These are phyloP conservation scores for Trichoderma cornu-damae DNA, from an alignment of 2,329 filamentous ascomycete species.

Conservation along the genomic window DNA sequence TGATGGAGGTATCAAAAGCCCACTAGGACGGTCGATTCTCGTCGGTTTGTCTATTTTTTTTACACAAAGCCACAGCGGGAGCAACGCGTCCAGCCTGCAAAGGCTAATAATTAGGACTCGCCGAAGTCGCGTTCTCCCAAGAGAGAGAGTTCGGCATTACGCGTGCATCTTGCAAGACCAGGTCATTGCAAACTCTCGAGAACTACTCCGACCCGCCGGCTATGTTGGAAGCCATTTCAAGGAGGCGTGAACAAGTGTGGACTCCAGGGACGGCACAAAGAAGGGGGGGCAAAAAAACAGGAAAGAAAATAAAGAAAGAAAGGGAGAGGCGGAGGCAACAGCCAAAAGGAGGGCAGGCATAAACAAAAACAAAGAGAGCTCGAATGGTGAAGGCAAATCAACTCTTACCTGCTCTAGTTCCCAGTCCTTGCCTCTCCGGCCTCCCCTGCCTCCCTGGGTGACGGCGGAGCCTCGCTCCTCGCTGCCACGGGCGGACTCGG, in stretches of 20 bases:
- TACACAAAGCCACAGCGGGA: not conserved
- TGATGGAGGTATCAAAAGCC: not conserved
- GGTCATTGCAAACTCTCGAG: not conserved
- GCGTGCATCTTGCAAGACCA: not conserved
- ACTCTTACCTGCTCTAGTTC: constrained; percentile 72
- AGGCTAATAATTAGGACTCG: not conserved
- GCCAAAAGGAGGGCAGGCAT: too few relatives aligned
- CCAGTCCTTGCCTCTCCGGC: constrained; percentile 70
- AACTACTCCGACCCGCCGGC: constrained; percentile 4
- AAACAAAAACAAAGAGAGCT: not conserved
- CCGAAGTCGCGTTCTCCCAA: not conserved
- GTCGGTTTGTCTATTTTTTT: not conserved
- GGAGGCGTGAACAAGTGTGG: not conserved
- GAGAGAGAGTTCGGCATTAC: not conserved
- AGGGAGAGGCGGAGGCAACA: not conserved
- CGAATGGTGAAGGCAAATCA: not conserved
- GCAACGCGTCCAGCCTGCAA: not conserved
- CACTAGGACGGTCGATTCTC: not conserved
- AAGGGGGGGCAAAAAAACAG: too few relatives aligned
- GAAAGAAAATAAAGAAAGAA: not conserved
- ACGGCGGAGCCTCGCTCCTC: constrained; percentile 66
- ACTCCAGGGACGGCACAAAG: not conserved
- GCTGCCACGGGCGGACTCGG: constrained; percentile 60
- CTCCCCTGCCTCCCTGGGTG: constrained; percentile 59
- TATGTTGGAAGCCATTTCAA: not conserved